Base-by-base conservation (phyloP, 495 filamentous ascomycete genomes). In the Aspergillus wentii region DNA sequence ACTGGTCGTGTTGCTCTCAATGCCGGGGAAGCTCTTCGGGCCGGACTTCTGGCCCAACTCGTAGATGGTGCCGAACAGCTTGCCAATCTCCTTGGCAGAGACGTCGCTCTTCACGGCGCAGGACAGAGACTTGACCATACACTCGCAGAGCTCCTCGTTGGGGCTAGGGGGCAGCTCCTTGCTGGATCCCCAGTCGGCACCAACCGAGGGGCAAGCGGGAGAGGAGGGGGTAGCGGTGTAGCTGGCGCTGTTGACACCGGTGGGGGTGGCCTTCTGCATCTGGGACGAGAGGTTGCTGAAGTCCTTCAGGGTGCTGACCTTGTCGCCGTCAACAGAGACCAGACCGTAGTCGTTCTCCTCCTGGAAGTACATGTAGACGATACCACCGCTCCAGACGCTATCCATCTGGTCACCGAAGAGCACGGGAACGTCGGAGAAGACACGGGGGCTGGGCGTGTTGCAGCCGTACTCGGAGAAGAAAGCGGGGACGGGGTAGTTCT, bases 401-500 rank as follows among this genome's bases (percentile, higher is more conserved):
- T 80, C 81, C 92, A 98, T 98, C 42, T 94, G 47, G 14, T 63
- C 39, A 13, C 86, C 81, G 66, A 83, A 98, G 4, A 98, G 75
- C 36, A 87, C 80, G 18, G 66, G 72, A 11, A 94, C 89, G 48
- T 98, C 92, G 43, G 82, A 76, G 74, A 94, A 98, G 30, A 69
- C 64, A 62, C 94, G 89, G 17, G 83, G 86, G 26, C 71, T 68
- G 20, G 79, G 79, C 17, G 71, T 59, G 69, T 92, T 97, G 78
- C 92, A 98, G 39, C 92, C 92, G 62, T 98, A 98, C 62, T 98
- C 92, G 43, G 94, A 94, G 68, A 97, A 96, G 79, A 98, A 98
- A 40, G 84, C 82, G 32, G 92, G 92, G 2, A 96, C 85, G 4
- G 85, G 85, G 71, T 89, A 98, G 59, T 82, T 80, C 23, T 66